These are phyloP conservation scores for Neurospora tetraspora DNA, from an alignment of 495 filamentous ascomycete species.

Conservation along the genomic window DNA sequence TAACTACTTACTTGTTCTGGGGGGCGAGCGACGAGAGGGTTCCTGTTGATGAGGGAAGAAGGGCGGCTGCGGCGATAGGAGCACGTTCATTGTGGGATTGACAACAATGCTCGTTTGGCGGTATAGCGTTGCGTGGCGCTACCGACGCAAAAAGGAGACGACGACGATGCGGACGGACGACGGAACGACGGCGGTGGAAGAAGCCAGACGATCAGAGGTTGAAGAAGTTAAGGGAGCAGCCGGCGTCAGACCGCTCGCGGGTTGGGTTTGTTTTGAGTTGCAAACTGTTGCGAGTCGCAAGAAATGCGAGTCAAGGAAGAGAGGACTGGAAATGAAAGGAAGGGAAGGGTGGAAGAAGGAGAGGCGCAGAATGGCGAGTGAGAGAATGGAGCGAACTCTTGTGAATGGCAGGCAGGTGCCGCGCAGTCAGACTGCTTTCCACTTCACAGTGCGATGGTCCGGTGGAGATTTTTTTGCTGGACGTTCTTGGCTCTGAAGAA, in stretches of 20 bases:
- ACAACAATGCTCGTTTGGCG: constrained; percentile 1
- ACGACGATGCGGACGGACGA: not conserved
- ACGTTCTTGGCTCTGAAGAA: not conserved
- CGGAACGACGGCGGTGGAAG: not conserved
- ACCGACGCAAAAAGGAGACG: constrained; percentile 4
- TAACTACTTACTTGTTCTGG: constrained; percentile 53
- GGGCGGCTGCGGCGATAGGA: constrained; percentile 47
- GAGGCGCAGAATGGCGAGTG: constrained; percentile 6
- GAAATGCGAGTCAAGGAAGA: not conserved
- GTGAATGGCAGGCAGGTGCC: not conserved
- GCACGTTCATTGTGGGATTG: constrained; percentile 37
- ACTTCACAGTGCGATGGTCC: not conserved
- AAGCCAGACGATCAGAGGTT: not conserved
- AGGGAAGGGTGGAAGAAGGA: constrained; percentile 2
- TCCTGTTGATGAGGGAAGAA: constrained; percentile 72
- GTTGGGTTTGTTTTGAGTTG: not conserved
- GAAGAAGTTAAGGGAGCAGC: not conserved
- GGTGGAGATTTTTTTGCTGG: not conserved
- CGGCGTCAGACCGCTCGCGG: not conserved
- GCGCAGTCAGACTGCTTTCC: not conserved
- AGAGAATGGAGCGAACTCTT: not conserved
- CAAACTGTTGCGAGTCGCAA: not conserved
- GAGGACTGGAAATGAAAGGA: constrained; percentile 1
- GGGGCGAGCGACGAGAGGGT: constrained; percentile 56
- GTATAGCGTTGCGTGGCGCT: not conserved